Percentiles rank a stretch among this genome's conserved stretches.
These are phyloP conservation scores for Aspergillus ruber DNA, from an alignment of 2,329 filamentous ascomycete species.

Conservation along the genomic window DNA sequence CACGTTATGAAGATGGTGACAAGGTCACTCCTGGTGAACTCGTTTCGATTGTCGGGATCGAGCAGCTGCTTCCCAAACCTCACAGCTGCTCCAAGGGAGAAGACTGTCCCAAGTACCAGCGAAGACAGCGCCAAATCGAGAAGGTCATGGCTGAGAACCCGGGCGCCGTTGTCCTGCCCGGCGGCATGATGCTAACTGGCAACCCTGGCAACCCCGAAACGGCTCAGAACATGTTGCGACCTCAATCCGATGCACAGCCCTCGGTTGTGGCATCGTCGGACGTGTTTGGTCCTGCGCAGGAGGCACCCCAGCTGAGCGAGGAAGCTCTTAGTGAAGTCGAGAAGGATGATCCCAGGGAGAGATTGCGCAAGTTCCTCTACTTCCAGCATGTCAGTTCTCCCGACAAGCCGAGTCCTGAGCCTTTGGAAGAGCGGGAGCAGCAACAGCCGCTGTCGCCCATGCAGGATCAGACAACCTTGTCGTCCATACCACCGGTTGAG, in stretches of 20 bases:
- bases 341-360: slow-evolving; percentile 75
- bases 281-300: slow-evolving; percentile 64
- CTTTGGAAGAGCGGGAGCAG: neutral
- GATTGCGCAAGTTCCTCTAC: slow-evolving; percentile 78
- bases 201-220: slow-evolving; percentile 71
- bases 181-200: slow-evolving; percentile 56
- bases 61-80: slow-evolving; percentile 82
- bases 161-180: slow-evolving; percentile 52
- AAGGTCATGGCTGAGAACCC: slow-evolving; percentile 71
- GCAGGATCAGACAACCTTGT: neutral
- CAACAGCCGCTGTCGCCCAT: slow-evolving; percentile 44
- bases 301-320: slow-evolving; percentile 65
- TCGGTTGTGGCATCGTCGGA: slow-evolving; percentile 88
- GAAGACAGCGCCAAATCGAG: slow-evolving; percentile 69
- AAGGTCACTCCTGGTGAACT: too few species aligned
- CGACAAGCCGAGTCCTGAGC: neutral
- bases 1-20: too few species aligned
- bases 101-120: slow-evolving; percentile 73
- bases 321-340: slow-evolving; percentile 64
- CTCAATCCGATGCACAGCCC: slow-evolving; percentile 66
- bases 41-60: slow-evolving; percentile 69
- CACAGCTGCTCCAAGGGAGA: slow-evolving; percentile 83
- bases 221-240: slow-evolving; percentile 53
- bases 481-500: slow-evolving; percentile 33
- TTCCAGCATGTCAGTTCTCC: slow-evolving; percentile 59